These are phyloP conservation scores for Cystobasidium pallidum DNA, from an alignment of 1,284 basidiomycete genomes.

Conservation along the genomic window DNA sequence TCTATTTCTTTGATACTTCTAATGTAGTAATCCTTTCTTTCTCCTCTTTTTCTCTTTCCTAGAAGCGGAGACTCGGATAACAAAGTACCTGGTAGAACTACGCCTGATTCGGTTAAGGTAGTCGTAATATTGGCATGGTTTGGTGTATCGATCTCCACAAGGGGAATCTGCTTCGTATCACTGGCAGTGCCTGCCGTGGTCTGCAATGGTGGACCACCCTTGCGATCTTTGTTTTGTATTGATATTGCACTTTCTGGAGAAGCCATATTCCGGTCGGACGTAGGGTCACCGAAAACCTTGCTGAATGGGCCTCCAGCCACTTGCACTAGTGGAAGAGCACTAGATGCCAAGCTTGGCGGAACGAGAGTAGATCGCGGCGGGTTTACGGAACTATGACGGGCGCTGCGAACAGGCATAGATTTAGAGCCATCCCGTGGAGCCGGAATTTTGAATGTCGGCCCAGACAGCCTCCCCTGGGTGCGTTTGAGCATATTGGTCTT, in stretches of 20 bases:
- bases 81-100: not conserved
- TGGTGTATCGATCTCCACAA: conserved; percentile 5
- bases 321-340: not conserved
- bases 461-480: not conserved
- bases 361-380: not conserved
- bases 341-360: not conserved
- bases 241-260: not conserved
- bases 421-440: not conserved
- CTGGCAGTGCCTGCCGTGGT: not conserved
- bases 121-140: not conserved
- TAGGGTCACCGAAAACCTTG: conserved; percentile 2
- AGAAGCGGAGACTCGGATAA: not conserved
- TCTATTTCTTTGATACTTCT: not conserved
- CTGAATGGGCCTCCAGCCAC: not conserved
- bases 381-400: not conserved
- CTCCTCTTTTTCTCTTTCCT: conserved; percentile 16
- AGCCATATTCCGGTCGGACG: not conserved
- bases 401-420: not conserved
- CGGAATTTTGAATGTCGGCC: not conserved
- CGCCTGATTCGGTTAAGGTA: not conserved
- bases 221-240: conserved; percentile 4
- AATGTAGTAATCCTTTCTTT: conserved; percentile 5
- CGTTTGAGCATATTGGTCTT: not conserved
- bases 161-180: not conserved
- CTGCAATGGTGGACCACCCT: not conserved